Conservation (phyloP, 768 basidiomycete species). For the Tylopilus intermedius region DNA sequence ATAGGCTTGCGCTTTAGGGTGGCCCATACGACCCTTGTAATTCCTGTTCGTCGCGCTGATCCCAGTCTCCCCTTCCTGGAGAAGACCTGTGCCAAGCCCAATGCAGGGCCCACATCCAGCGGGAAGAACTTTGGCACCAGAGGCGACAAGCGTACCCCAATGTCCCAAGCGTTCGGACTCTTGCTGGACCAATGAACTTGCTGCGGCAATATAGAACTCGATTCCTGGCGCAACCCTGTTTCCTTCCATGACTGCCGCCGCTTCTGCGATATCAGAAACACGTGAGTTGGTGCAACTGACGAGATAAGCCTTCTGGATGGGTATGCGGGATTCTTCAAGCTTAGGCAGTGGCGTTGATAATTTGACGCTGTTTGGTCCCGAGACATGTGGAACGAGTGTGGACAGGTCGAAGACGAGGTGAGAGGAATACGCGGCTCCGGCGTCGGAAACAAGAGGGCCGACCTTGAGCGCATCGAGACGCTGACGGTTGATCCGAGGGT, state of each 20-base stretch:
- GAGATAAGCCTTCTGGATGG: constrained; percentile 96
- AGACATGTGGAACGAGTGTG: constrained; percentile 90
- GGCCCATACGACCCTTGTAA: constrained; percentile 98
- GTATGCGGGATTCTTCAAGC: constrained; percentile 67
- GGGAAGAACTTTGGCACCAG: constrained; percentile 89
- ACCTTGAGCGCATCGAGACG: constrained; percentile 64
- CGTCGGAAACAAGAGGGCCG: constrained; percentile 59
- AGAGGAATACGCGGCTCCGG: constrained; percentile 74
- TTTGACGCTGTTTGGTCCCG: constrained; percentile 97
- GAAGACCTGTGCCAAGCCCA: constrained; percentile 85
- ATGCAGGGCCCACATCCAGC: constrained; percentile 98
- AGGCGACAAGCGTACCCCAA: constrained; percentile 81
- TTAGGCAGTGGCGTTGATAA: constrained; percentile 87
- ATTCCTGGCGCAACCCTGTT: constrained; percentile 81
- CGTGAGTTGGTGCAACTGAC: constrained; percentile 98
- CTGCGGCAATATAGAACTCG: constrained; percentile 96
- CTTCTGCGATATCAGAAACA: constrained; percentile 88
- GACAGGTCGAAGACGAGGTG: constrained; percentile 90
- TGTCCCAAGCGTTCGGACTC: constrained; percentile 83
- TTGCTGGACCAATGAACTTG: constrained; percentile 85
- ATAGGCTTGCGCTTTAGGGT: constrained; percentile 91
- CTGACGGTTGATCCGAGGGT: constrained; percentile 78
- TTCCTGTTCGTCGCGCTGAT: constrained; percentile 99
- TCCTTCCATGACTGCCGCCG: constrained; percentile 83
- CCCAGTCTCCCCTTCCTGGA: constrained; percentile 92